Conservation (phyloP, 345 rosid genomes). For the Lumnitzera racemosa region DNA sequence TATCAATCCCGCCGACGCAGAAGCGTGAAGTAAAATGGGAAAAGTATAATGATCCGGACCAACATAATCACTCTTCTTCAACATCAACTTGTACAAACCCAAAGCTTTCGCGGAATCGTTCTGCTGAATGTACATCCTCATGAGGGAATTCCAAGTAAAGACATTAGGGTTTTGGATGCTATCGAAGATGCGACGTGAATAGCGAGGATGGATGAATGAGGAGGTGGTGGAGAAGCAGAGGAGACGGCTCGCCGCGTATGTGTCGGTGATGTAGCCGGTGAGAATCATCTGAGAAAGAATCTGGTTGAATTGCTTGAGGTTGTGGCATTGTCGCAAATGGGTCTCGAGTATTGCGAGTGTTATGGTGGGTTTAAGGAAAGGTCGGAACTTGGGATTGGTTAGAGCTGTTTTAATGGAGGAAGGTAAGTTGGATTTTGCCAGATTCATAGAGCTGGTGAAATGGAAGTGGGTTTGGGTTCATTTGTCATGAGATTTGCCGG, state of each 20-base stretch:
- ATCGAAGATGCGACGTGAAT: slow-evolving; percentile 31
- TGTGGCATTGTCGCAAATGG: slow-evolving; percentile 27
- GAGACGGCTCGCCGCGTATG: slow-evolving; percentile 39
- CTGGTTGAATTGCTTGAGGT: slow-evolving; percentile 37
- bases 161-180: slow-evolving; percentile 33
- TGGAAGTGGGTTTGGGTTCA: too few species aligned
- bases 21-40: slow-evolving; percentile 14
- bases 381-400: not conserved
- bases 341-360: slow-evolving; percentile 30
- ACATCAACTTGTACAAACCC: slow-evolving; percentile 36
- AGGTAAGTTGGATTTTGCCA: too few species aligned
- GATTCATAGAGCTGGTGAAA: too few species aligned
- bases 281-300: slow-evolving; percentile 42
- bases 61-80: slow-evolving; percentile 10
- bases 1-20: slow-evolving; percentile 21
- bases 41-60: slow-evolving; percentile 34
- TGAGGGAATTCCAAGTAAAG: slow-evolving; percentile 41
- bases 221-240: slow-evolving; percentile 37
- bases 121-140: slow-evolving; percentile 34
- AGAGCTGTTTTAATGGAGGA: too few species aligned
- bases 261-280: slow-evolving; percentile 36
- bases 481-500: too few species aligned
- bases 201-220: slow-evolving; percentile 19
- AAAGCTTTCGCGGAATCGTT: slow-evolving; percentile 24
- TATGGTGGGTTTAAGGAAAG: slow-evolving; percentile 18